Evolutionary conservation across 2,329 filamentous ascomycete genomes (phyloP), one percentile per base, ranked within the genome.

Genomic region (Paecilomyces formosus): DNA sequence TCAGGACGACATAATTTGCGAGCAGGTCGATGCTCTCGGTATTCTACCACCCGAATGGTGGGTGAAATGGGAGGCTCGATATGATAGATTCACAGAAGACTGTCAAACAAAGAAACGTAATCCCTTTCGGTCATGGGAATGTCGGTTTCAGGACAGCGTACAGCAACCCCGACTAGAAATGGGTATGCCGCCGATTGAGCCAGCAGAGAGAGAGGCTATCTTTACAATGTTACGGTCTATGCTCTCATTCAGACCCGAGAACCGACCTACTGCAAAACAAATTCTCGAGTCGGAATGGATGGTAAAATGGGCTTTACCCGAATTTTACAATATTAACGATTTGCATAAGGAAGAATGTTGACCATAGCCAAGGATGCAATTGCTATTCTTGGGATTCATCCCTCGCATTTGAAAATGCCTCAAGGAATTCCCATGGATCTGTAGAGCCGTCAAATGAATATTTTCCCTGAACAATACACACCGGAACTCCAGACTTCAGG

Each of bases 11-110:
- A 67, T 71, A 24, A 69, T 66, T 18, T 59, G 63, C 12, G 64
- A 74, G 58, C 68, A 71, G 54, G 64, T 74, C 50, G 68, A 72
- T 61, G 57, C 64, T 13, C 68, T 72, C 59, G 70, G 73, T 35
- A 53, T 61, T 6, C 62, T 73, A 57, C 68, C 68, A 13, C 64
- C 60, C 28, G 66, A 71, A 31, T 67, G 65, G 64, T 70, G 68
- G 63, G 56, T 60, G 3, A 67, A 57, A 50, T 71, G 70, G 68
- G 62, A 69, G 31, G 61, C 53, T 9, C 60, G 66, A 54, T 54
- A 54, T 56, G 8, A 53, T 2, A 61, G 53, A 28, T 69, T 70
- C 49, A 66, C 54, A 28, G 67, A 72, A 50, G 65, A 72, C 58
- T 65, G 64, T 3, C 63, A 55, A 54, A 62, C 65, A 39, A 60